These are phyloP conservation scores for Diaporthe sp. DNA, from an alignment of 2,329 filamentous ascomycete species.

Conservation along the genomic window DNA sequence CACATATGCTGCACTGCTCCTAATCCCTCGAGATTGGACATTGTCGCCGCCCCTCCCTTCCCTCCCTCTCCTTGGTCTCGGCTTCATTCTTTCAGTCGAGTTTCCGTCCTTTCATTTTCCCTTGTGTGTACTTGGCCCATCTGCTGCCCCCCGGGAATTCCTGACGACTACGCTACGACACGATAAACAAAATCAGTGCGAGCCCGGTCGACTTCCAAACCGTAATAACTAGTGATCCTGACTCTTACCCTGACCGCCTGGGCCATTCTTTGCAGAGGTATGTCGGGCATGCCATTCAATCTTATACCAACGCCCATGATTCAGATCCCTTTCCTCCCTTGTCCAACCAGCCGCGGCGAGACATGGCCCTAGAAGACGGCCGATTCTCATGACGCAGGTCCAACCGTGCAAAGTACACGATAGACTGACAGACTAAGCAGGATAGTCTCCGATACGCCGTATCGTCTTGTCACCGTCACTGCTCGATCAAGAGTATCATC, in stretches of 20 bases:
- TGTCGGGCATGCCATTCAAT: conserved; percentile 20
- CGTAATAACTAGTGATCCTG: conserved; percentile 36
- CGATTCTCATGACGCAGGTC: background rate
- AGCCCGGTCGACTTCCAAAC: conserved; percentile 24
- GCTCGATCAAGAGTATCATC: conserved; percentile 29
- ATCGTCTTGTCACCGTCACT: conserved; percentile 18
- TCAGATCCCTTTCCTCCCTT: conserved; percentile 30
- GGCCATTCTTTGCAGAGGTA: conserved; percentile 37
- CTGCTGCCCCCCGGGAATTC: conserved; percentile 38
- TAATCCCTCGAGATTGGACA: conserved; percentile 25
- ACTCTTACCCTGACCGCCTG: conserved; percentile 30
- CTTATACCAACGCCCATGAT: conserved; percentile 3
- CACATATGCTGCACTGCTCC: conserved; percentile 32
- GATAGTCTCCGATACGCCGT: conserved; percentile 22
- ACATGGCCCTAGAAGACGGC: conserved; percentile 33
- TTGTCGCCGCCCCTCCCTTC: conserved; percentile 23
- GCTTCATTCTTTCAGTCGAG: conserved; percentile 62
- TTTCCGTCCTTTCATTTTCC: conserved; percentile 59
- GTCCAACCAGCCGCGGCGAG: conserved; percentile 26
- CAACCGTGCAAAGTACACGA: background rate
- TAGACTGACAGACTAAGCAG: conserved; percentile 34
- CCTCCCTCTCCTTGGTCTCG: conserved; percentile 54
- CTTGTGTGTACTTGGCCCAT: conserved; percentile 42
- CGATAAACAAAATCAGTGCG: conserved; percentile 33
- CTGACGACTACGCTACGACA: conserved; percentile 23